Evolutionary conservation across 176 grass and related monocot species (phyloP), one percentile per base, ranked within the genome.

Genomic region (Olyra latifolia): DNA sequence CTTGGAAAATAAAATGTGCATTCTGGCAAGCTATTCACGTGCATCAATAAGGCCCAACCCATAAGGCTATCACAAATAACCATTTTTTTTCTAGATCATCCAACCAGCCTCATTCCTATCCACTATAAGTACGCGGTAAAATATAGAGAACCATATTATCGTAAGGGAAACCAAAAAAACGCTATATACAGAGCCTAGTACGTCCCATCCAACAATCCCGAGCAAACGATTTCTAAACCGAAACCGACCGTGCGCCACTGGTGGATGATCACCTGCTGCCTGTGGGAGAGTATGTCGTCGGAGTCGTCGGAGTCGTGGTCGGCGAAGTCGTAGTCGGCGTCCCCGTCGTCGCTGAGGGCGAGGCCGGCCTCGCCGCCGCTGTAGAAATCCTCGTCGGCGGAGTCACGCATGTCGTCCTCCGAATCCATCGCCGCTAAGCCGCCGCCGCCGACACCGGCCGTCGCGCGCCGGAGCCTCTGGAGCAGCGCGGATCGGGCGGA

Each of bases 291-390:
- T 39, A 64, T 62, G 52, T 88, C 91, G 22, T 84, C 86, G 66
- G 85, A 78, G 52, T 87, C 88, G 57, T 93, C 91, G 20, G 87
- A 85, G 17, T 83, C 84, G 73, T 75, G 87, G 44, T 93, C 88
- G 22, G 87, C 88, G 45, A 94, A 94, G 75, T 91, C 88, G 75
- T 88, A 94, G 19, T 89, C 91, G 7, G 66, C 91, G 25, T 94
- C 85, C 10, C 86, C 84, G 24, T 91, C 91, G 24, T 94, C 91
- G 43, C 86, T 90, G 68, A 69, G 88, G 64, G 77, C 59, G 29
- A 79, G 77, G 24, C 66, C 89, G 47, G 63, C 81, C 38, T 94
- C 81, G 20, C 91, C 85, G 71, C 78, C 88, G 63, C 85, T 94
- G 79, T 91, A 88, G 82, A 94, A 94, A 41, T 94, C 88, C 47